A percentile compares a stretch with the other conserved stretches of the same genome.
Conservation (phyloP, 805 yeast species). For the Saccharomycopsis vini region DNA sequence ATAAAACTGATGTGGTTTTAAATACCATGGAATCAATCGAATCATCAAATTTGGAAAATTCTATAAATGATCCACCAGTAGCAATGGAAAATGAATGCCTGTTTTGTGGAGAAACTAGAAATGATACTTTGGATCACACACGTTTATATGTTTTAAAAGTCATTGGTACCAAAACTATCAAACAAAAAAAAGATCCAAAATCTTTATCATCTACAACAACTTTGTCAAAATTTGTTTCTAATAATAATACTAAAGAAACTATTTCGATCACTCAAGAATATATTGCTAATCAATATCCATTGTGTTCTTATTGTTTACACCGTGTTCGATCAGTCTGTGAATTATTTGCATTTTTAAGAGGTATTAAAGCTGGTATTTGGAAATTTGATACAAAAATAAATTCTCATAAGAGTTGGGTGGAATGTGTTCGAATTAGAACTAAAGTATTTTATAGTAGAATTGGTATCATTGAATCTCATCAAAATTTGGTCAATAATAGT, state of each 20-base stretch:
- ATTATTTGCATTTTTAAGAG: slow-evolving; percentile 65
- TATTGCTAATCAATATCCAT: slow-evolving; percentile 44
- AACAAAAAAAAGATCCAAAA: slow-evolving; percentile 20
- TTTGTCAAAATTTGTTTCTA: slow-evolving; percentile 11
- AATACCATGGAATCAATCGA: background rate
- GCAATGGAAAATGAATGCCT: slow-evolving; percentile 73
- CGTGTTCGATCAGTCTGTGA: slow-evolving; percentile 80
- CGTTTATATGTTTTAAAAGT: slow-evolving; percentile 63
- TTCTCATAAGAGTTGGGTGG: slow-evolving; percentile 54
- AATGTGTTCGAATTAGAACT: slow-evolving; percentile 52
- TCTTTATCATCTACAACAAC: background rate
- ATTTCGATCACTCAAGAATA: slow-evolving; percentile 21
- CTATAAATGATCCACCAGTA: slow-evolving; percentile 37
- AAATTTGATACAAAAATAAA: slow-evolving; percentile 39
- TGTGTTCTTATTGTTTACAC: slow-evolving; percentile 75
- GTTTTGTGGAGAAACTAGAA: slow-evolving; percentile 73
- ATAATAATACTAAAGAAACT: slow-evolving; percentile 6
- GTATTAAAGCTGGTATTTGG: slow-evolving; percentile 52
- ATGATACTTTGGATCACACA: slow-evolving; percentile 64
- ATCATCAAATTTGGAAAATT: background rate
- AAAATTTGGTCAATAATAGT: slow-evolving; percentile 14
- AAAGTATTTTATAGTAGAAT: slow-evolving; percentile 76
- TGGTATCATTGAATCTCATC: slow-evolving; percentile 37
- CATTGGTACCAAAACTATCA: slow-evolving; percentile 27
- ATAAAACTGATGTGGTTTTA: slow-evolving; percentile 14